Base-by-base conservation (phyloP, 164 flowering plant genomes). In the Chimonanthus salicifolius region DNA sequence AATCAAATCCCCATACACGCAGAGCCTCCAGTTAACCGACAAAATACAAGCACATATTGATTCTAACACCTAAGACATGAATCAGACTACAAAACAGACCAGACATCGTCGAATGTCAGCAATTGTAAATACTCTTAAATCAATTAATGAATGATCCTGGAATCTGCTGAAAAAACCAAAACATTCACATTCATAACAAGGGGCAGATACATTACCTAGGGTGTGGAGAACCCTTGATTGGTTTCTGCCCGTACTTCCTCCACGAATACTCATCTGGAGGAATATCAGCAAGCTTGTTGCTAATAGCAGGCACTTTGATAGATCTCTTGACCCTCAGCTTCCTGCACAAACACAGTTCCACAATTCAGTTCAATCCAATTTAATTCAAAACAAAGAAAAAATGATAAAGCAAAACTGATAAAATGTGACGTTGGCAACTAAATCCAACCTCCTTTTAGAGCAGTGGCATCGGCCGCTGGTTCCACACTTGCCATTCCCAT, bases 171-270 rank as follows among this genome's bases (percentile, higher is more conserved):
- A 33, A 33, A 33, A 58, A 13, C 11, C 62, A 58, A 58, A 58
- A 58, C 1, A 58, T 58, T 58, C 62, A 58, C 11, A 13, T 13
- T 58, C 62, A 58, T 6, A 58, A 58, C 11, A 58, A 4, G 33
- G 60, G 60, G 60, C 4, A 54, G 10, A 8, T 63, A 21, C 11
- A 18, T 45, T 83, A 92, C 98, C 99, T 90, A 11, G 99, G 98
- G 58, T 95, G 96, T 67, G 99, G 98, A 72, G 99, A 95, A 72
- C 99, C 98, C 82, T 95, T 93, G 83, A 92, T 95, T 15, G 98
- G 98, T 82, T 95, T 95, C 84, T 95, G 99, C 45, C 98, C 99
- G 76, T 92, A 95, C 77, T 93, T 95, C 80, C 98, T 91, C 98
- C 98, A 92, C 5, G 98, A 91, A 78, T 87, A 92, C 75, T 92